Base-by-base conservation (phyloP, 164 flowering plant species). In the Nymphaea thermarum region DNA sequence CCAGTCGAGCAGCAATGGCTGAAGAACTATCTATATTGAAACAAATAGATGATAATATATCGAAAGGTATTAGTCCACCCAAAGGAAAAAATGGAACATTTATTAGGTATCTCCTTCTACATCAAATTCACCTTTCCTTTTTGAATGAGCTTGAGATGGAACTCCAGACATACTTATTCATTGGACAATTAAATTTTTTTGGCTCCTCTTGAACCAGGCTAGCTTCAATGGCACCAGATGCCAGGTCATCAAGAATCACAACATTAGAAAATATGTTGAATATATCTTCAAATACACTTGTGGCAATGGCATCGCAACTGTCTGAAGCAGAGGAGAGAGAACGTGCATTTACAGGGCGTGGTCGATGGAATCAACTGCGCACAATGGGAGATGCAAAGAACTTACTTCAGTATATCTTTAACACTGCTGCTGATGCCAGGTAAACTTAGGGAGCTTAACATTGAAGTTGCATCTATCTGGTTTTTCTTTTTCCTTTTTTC, bases 321-420 rank as follows among this genome's bases (percentile, higher is more conserved):
- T 94, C 97, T 18, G 97, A 91, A 79, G 99, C 96, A 77, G 98
- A 92, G 79, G 99, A 94, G 71, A 75, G 98, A 68, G 98, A 94
- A 55, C 97, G 98, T 76, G 86, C 89, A 64, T 87, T 88, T 67
- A 82, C 82, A 64, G 83, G 80, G 69, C 94, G 96, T 65, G 94
- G 98, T 36, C 87, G 93, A 53, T 93, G 94, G 93, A 93, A 86
- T 74, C 97, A 89, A 73, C 78, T 93, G 77, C 98, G 97, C 16
- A 86, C 96, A 64, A 88, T 94, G 98, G 90, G 77, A 69, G 99
- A 94, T 78, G 96, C 99, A 65, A 94, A 91, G 81, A 86, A 80
- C 78, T 78, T 91, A 76, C 93, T 94, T 68, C 99, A 91, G 55
- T 86, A 88, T 73, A 94, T 90, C 90, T 91, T 91, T 78, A 90